Evolutionary conservation across 2,329 filamentous ascomycete species (phyloP), one percentile per base, ranked within the genome.

Genomic region (Peltaster fructicola): DNA sequence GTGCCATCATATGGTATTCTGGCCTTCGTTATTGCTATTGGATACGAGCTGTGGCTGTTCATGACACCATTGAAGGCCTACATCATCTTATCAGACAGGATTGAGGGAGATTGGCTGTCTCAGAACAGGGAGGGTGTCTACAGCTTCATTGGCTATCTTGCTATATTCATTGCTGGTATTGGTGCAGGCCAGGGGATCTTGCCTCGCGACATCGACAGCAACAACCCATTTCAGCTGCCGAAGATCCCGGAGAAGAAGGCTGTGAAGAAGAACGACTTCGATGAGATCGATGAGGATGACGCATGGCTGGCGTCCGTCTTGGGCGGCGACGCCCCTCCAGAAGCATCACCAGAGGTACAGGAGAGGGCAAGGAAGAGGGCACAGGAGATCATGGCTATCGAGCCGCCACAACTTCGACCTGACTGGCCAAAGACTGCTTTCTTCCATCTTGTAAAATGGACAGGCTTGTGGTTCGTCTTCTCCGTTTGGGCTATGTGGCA

Each of bases 121-220:
- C 78, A 82, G 60, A 98, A 98, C 46, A 68, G 85, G 14, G 88
- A 98, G 50, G 88, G 88, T 0, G 63, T 98, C n/a, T 92, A 85
- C 50, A 92, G 82, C 26, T 92, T 95, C 50, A 54, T 79, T 24
- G 88, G 88, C 4, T 98, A 98, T 46, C 65, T 98, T 22, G 77
- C 85, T 22, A 93, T 98, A 30, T 98, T 93, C 51, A 68, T 98
- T 18, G 72, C 79, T 1, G 88, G 88, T 3, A 81, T 90, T 45
- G 76, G 78, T 19, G 68, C 74, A 10, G 88, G 88, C 24, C 72
- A 84, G 52, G 68, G 73, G 32, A 66, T 88, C 30, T 66, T 95
- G 17, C 79, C 80, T 3, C 56, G 63, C 17, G 45, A 50, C 19
- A 35, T 40, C 7, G 38, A 43, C 15, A 35, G 36, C 14, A 19